Base-by-base conservation (phyloP, 1,284 basidiomycete genomes). In the Fomitopsis betulina region DNA sequence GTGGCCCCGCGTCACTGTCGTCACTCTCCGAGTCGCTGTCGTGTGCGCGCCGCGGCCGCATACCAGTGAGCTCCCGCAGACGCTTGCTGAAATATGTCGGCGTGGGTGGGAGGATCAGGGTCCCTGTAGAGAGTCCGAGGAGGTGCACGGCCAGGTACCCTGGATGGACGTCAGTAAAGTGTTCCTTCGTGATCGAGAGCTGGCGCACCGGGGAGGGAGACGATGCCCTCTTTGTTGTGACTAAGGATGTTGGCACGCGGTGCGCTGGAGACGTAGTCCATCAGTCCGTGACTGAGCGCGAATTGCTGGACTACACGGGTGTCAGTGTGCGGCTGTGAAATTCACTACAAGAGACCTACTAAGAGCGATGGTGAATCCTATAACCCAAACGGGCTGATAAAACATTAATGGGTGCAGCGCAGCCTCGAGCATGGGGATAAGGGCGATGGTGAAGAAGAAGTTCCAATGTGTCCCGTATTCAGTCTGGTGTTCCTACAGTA, bases 401-500 rank as follows among this genome's bases (percentile, higher is more conserved):
- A 74, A 68, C 38, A 91, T 80, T 6, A 91, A 51, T 0, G 90
- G 88, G 58, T 90, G 86, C 7, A 94, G 70, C 0, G 86, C 58
- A 0, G 90, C 83, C 63, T 94, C 88, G 6, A 93, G 73, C 0
- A 92, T 71, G 0, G 96, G 96, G 2, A 98, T 72, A 1, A 93
- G 62, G 0, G 87, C 94, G 13, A 99, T 79, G 0, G 97, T 98
- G 67, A 98, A 83, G 80, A 99, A 99, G 73, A 99, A 99, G 72
- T 99, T 99, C 97, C 97, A 99, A 69, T 98, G 96, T 0, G 87
- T 86, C 1, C 97, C 97, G 65, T 99, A 99, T 75, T 99, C 96
- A 0, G 94, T 89, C 45, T 92, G 86, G 64, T 99, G 97, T 78
- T 99, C 96, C 94, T 96, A 63, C 4, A 58, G 56, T n/a, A n/a